Percentiles rank a stretch among this genome's conserved stretches.
phyloP scores from a whole-genome alignment of 768 basidiomycete genomes.

The Boletus sp. region DNA sequence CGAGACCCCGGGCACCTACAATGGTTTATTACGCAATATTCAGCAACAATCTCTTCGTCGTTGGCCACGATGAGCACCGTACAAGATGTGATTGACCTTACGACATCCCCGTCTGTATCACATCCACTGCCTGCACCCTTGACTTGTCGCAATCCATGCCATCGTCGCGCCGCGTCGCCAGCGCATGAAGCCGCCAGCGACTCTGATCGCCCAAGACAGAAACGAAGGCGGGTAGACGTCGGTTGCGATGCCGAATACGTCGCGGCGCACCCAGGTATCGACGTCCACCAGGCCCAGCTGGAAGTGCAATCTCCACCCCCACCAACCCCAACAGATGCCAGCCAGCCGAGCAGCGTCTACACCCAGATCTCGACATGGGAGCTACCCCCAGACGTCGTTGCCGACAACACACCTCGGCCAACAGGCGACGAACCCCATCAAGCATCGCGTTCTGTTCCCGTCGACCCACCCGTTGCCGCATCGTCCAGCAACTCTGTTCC shows the following conservation, averaged over 20 bases:
- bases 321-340: not conserved
- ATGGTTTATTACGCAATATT: slow-evolving; percentile 20
- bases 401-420: not conserved
- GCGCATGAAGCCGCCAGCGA: not conserved
- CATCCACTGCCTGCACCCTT: not conserved
- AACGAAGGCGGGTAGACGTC: slow-evolving; percentile 13
- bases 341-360: not conserved
- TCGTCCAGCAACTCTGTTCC: not conserved
- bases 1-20: slow-evolving; percentile 16
- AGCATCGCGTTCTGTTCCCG: not conserved
- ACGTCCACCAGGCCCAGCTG: not conserved
- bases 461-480: not conserved
- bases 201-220: slow-evolving; percentile 12
- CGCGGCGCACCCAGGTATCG: not conserved
- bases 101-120: not conserved
- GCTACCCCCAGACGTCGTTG: slow-evolving; percentile 11
- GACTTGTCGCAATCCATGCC: not conserved
- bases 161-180: slow-evolving; percentile 3
- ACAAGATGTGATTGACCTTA: slow-evolving; percentile 8
- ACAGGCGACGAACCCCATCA: not conserved
- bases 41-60: slow-evolving; percentile 4
- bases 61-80: slow-evolving; percentile 20
- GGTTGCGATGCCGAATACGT: not conserved
- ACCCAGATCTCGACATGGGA: slow-evolving; percentile 23
- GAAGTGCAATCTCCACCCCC: not conserved